Evolutionary conservation across 805 yeast genomes (phyloP), one percentile per base, ranked within the genome.

Genomic region (Yamadazyma insecticola): DNA sequence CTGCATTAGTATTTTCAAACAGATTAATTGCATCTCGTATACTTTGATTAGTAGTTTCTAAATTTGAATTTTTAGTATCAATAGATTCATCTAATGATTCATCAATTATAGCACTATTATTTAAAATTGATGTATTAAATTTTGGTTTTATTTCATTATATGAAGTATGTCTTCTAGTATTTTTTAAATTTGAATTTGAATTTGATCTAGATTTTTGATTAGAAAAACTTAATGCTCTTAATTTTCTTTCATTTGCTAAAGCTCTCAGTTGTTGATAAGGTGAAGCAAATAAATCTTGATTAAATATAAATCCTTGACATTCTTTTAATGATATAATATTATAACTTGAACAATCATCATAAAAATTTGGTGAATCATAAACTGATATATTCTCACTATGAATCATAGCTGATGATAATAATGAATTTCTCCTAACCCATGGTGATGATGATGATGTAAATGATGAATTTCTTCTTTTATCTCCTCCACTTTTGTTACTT

Each of bases 301-400:
- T 81, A 74, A 86, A 82, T 2, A 73, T 55, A 45, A 81, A 82
- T 3, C 92, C 92, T 48, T 82, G 89, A 19, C 81, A 71, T 45
- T 80, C 82, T 15, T 63, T 66, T 23, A 78, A 56, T 11, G 73
- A 65, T 22, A 78, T 63, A 11, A 62, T 53, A 35, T 48, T 57
- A 36, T 50, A 55, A 29, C 57, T 44, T 2, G 53, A 33, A 3
- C 50, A 28, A 16, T 51, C 54, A 23, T 48, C 43, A 23, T 51
- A 53, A 36, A 62, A 66, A 30, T 51, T 53, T 9, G 60, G 47
- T 12, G 63, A 41, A 44, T 77, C 78, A 40, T 78, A 78, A 3
- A 75, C 70, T 17, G 72, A 63, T 36, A 66, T 70, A 31, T 67
- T 64, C 44, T 78, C 86, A 46, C 69, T 63, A 18, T 69, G 63